Evolutionary conservation across 2,329 filamentous ascomycete genomes (phyloP).

Genomic region (Xylaria arbuscula): DNA sequence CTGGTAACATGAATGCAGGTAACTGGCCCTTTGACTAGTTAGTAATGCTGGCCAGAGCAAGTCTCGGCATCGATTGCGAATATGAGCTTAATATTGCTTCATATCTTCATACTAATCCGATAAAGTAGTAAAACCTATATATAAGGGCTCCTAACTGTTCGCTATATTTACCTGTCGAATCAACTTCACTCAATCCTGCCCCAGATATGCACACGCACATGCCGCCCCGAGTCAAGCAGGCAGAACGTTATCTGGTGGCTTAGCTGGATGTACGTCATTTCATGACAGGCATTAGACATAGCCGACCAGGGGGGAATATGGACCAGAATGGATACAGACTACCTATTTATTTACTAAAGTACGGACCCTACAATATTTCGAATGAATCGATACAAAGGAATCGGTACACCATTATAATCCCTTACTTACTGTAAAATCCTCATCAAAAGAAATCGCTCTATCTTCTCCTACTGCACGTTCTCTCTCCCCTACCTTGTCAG

Average conservation of each 20-base stretch:
- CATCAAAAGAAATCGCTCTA: neutral
- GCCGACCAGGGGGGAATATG: neutral
- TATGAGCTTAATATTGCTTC: no score
- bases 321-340: neutral
- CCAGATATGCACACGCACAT: neutral
- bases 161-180: neutral
- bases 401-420: neutral
- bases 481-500: neutral
- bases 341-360: neutral
- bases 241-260: slow-evolving; percentile 20
- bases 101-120: no score
- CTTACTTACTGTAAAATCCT: neutral
- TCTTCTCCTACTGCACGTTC: neutral
- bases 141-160: neutral
- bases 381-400: slow-evolving; percentile 5
- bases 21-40: no score
- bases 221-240: no score
- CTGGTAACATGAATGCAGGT: no score
- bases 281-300: slow-evolving; percentile 18
- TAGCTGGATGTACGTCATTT: slow-evolving; percentile 29
- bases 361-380: neutral
- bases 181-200: neutral
- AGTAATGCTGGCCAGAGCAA: no score
- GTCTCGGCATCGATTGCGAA: no score
- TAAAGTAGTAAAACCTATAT: neutral